Conservation (phyloP, 139 green algal genomes). For the Spirogloea muscicola region DNA sequence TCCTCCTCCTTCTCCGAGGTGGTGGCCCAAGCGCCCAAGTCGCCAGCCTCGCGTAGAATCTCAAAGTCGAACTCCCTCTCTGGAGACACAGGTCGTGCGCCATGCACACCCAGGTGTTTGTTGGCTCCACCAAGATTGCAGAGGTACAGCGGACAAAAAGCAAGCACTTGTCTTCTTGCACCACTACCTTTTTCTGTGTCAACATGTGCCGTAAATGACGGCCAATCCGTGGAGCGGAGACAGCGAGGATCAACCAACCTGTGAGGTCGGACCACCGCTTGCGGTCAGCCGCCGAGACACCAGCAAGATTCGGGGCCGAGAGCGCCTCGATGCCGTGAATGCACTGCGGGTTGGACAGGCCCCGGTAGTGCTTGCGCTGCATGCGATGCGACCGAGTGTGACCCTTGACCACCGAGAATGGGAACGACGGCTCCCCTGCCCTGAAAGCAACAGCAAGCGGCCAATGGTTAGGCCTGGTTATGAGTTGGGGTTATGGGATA, state of each 20-base stretch:
- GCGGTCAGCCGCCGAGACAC: not conserved
- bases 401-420: conserved; percentile 3
- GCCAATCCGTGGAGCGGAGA: not conserved
- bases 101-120: not conserved
- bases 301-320: not conserved
- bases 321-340: conserved; percentile 16
- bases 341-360: conserved; percentile 23
- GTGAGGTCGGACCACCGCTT: conserved; percentile 7
- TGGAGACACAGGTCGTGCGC: not conserved
- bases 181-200: too few relatives aligned
- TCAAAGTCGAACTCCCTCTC: conserved; percentile 19
- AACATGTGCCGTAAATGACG: too few relatives aligned
- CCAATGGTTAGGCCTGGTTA: not conserved
- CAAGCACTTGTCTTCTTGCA: too few relatives aligned
- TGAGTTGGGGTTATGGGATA: not conserved
- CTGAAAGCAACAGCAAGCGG: too few relatives aligned
- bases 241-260: not conserved
- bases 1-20: too few relatives aligned
- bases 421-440: conserved; percentile 13
- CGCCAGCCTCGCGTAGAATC: too few relatives aligned
- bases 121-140: too few relatives aligned
- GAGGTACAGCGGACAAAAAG: too few relatives aligned
- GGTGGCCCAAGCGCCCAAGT: too few relatives aligned
- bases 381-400: conserved; percentile 10
- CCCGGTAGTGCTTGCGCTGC: conserved; percentile 23